Evolutionary conservation across 768 basidiomycete genomes (phyloP), one percentile per base, ranked within the genome.

Genomic region (Pleurotus platypus): DNA sequence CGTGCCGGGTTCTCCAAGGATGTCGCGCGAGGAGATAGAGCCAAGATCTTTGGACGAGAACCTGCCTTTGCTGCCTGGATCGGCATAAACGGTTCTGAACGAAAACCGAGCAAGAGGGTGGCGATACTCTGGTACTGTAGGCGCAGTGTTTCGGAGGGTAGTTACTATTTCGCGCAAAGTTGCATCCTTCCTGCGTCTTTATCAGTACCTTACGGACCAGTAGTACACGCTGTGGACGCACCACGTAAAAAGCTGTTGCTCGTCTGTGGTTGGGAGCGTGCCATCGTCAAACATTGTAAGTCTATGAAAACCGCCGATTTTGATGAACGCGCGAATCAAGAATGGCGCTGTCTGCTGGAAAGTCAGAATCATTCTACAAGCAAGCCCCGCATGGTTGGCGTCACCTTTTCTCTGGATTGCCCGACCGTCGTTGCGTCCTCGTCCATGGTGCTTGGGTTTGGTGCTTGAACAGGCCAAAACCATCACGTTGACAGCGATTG

Each of bases 171-270:
- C 91, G 42, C 85, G 81, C 30, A 93, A 75, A 0, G 90, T 91
- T 11, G 89, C 86, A 64, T 93, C 89, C 75, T 84, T 90, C 90
- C 91, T 92, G 61, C 16, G 24, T 20, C 2, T 40, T 49, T 27
- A 15, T 47, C 16, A 49, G 39, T 6, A 1, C 8, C 11, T 4
- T 6, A 22, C 18, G 30, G 38, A 7, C 18, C 12, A 43, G 15
- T 27, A 12, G 45, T 50, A 5, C 0, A 8, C 12, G 27, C n/a
- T 51, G 51, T 15, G 46, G 6, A 59, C 77, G 20, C 63, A 89
- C 91, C 91, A 93, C 5, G 88, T 87, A 63, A 87, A 92, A 35
- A 93, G 71, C 65, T 92, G 90, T 47, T 90, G 86, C 65, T 93
- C 91, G 60, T 93, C 91, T 5, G 85, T 84, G 2, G 85, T 85